Evolutionary conservation across 2,329 filamentous ascomycete genomes (phyloP), one percentile per base, ranked within the genome.

Genomic region (Colletotrichum lentis): DNA sequence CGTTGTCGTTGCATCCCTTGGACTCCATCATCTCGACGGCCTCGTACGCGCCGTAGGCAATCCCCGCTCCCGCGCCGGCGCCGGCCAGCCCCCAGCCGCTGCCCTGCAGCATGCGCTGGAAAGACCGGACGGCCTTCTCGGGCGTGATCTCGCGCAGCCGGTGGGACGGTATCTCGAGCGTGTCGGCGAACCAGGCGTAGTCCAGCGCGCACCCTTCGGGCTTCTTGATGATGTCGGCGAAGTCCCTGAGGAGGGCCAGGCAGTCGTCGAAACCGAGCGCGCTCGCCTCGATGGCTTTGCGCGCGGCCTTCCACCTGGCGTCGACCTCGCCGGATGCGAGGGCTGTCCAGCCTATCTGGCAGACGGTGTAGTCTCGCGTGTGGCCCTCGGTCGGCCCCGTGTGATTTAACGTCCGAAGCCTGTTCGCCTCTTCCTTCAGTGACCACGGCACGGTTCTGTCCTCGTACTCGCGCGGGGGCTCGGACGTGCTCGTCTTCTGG

Each of bases 221-320:
- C 20, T 31, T 43, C 16, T 60, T 52, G 57, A 60, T 52, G 18
- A 60, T 60, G 57, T 22, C 2, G 20, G 44, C 22, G 3, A 60
- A 60, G 16, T 2, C 14, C 35, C 43, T 52, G 16, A 60, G 22
- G 16, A 60, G 35, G 1, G 16, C 18, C 5, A 35, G 57, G 35
- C 57, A 60, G 22, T 60, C 57, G 22, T 52, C 37, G 46, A 50
- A 60, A 16, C 57, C 37, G 5, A 60, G 57, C 20, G 46, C n/a
- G 7, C 11, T 4, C 5, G 10, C 57, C 1, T 16, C 22, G 18
- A 39, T 4, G 1, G 22, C 11, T n/a, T 22, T 11, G 20, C 46
- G 44, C 2, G 57, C 46, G 18, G 57, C 57, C 7, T n/a, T 24
- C 44, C 57, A 60, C 8, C 50, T 46, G 20, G 46, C 22, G 46